A percentile compares a stretch with the other conserved stretches of the same genome.
Evolutionary conservation across 1,284 basidiomycete genomes (phyloP).

Genomic region (Austropuccinia psidii): DNA sequence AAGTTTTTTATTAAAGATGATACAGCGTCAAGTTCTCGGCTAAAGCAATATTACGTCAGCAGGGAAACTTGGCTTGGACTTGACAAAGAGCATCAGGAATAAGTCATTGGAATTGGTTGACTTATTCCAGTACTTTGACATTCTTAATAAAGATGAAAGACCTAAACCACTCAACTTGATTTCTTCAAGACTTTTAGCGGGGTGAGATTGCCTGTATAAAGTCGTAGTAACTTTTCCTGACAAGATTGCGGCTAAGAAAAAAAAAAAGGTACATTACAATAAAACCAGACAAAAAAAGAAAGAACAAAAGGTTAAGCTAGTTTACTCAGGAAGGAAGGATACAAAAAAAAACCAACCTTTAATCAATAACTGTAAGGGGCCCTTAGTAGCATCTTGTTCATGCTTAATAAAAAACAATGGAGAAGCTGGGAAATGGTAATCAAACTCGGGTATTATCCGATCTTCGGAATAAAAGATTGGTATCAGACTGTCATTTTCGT

Average conservation of each 20-base stretch:
- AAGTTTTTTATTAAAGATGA: conserved; percentile 6
- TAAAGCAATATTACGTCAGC: too few relatives aligned
- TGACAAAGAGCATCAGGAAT: too few relatives aligned
- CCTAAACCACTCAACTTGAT: conserved; percentile 32
- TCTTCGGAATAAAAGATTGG: conserved; percentile 14
- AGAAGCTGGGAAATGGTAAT: background rate
- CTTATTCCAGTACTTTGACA: too few relatives aligned
- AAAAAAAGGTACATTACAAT: background rate
- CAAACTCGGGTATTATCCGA: background rate
- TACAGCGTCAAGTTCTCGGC: conserved; percentile 1
- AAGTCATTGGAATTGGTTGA: too few relatives aligned
- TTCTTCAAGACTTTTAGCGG: background rate
- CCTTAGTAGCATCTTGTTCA: background rate
- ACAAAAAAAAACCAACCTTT: background rate
- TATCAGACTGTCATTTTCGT: conserved; percentile 15
- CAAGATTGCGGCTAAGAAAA: conserved; percentile 5
- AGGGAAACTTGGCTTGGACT: too few relatives aligned
- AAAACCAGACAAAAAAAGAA: background rate
- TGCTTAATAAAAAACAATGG: conserved; percentile 16
- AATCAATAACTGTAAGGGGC: conserved; percentile 22
- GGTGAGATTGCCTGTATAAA: conserved; percentile 23
- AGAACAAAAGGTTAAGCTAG: too few relatives aligned
- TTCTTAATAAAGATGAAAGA: too few relatives aligned
- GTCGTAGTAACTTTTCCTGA: conserved; percentile 27
- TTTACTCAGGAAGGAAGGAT: background rate